These are phyloP conservation scores for Artemisia argyi DNA, from an alignment of 129 eudicot genomes.

Conservation along the genomic window DNA sequence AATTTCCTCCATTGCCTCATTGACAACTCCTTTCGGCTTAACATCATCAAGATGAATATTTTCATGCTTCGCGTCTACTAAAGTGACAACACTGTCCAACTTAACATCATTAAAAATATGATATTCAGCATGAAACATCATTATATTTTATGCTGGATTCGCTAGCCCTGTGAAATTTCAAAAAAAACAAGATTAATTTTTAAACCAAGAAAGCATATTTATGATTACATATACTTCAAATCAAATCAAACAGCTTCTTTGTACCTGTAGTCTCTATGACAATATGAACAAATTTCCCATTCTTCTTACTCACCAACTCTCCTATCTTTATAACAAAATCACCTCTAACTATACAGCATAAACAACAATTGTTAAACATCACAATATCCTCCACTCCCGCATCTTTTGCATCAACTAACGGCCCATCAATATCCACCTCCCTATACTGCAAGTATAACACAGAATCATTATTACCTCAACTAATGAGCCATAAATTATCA, in stretches of 20 bases:
- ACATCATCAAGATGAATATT: too few species aligned
- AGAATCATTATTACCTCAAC: not conserved
- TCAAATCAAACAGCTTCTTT: not conserved
- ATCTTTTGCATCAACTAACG: slow-evolving; percentile 93
- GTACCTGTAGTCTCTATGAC: slow-evolving; percentile 96
- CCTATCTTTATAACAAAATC: slow-evolving; percentile 94
- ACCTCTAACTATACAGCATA: slow-evolving; percentile 97
- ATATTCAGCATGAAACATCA: too few species aligned
- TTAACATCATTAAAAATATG: too few species aligned
- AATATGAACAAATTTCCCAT: slow-evolving; percentile 91
- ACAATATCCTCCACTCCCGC: slow-evolving; percentile 90
- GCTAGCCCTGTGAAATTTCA: too few species aligned
- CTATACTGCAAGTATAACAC: slow-evolving; percentile 64
- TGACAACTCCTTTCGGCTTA: too few species aligned
- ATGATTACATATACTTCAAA: not conserved
- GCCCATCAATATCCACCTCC: slow-evolving; percentile 97
- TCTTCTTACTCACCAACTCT: slow-evolving; percentile 75
- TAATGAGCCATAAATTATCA: not conserved
- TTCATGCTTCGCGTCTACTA: too few species aligned
- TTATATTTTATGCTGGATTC: too few species aligned
- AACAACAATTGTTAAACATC: slow-evolving; percentile 29
- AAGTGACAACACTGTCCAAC: too few species aligned
- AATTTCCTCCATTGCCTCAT: too few species aligned
- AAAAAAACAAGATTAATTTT: too few species aligned
- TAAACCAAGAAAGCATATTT: too few species aligned